phyloP scores from a whole-genome alignment of 2,329 filamentous ascomycete genomes.

The Epichloe scottii region DNA sequence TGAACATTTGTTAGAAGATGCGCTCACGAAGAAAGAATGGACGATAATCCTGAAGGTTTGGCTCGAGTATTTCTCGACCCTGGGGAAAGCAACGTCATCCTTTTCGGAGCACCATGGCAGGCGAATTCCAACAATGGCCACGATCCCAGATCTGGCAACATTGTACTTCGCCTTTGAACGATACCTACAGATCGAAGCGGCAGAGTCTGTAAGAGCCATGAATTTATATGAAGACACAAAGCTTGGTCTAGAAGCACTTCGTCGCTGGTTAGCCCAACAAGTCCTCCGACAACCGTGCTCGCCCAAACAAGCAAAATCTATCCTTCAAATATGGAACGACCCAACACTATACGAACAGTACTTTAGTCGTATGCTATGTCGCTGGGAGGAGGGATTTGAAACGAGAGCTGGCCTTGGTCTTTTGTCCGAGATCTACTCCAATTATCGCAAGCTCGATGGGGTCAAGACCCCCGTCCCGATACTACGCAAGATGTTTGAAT shows the following conservation, averaged over 20 bases:
- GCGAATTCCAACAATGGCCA: constrained; percentile 11
- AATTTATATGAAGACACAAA: constrained; percentile 12
- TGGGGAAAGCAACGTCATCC: background rate
- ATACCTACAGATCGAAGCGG: constrained; percentile 17
- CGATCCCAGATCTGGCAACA: constrained; percentile 16
- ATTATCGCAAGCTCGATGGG: constrained; percentile 30
- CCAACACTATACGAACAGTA: constrained; percentile 30
- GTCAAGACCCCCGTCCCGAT: constrained; percentile 25
- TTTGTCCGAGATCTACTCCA: constrained; percentile 30
- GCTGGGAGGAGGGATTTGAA: constrained; percentile 16
- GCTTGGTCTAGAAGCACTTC: constrained; percentile 15
- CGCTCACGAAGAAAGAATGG: constrained; percentile 27
- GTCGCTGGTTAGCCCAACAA: constrained; percentile 18
- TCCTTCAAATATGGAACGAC: constrained; percentile 30
- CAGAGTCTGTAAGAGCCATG: constrained; percentile 12
- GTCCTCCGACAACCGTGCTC: constrained; percentile 21
- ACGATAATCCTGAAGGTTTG: constrained; percentile 23
- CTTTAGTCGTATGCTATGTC: constrained; percentile 22
- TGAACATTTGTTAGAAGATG: constrained; percentile 30
- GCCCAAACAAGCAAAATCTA: constrained; percentile 20
- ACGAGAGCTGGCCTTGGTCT: constrained; percentile 17
- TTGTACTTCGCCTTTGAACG: constrained; percentile 23
- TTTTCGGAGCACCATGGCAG: too few species aligned
- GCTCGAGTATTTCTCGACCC: constrained; percentile 19
- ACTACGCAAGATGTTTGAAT: constrained; percentile 32